Conservation (phyloP, 352 stramenopile genomes). For the Globisporangium ultimum region DNA sequence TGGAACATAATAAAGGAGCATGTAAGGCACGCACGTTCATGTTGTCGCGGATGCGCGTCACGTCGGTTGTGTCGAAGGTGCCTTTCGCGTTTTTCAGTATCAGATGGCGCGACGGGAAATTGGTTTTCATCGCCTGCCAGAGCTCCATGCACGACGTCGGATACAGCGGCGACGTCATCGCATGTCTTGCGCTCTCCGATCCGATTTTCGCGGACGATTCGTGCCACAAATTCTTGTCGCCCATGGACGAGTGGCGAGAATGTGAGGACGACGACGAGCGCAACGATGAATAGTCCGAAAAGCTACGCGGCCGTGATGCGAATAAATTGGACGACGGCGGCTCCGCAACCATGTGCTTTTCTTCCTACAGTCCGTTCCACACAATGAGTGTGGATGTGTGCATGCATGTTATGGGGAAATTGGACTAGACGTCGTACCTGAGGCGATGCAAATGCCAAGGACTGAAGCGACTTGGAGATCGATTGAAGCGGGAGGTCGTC, state of each 20-base stretch:
- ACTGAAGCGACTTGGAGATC: conserved; percentile 42
- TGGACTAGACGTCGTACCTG: conserved; percentile 1
- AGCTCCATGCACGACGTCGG: conserved; percentile 30
- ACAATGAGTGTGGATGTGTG: not conserved
- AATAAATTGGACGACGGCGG: conserved; percentile 11
- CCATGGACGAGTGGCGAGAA: no score
- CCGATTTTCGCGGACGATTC: no score
- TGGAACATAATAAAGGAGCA: not conserved
- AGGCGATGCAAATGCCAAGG: conserved; percentile 31
- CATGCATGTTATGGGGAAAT: no score
- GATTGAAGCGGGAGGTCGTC: conserved; percentile 33
- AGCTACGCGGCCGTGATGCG: conserved; percentile 42
- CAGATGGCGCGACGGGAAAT: conserved; percentile 62
- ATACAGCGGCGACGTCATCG: no score
- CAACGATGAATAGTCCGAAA: conserved; percentile 63
- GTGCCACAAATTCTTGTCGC: no score
- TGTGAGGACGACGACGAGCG: conserved; percentile 10
- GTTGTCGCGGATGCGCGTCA: conserved; percentile 43
- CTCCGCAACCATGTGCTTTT: not conserved
- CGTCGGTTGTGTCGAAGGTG: conserved; percentile 30
- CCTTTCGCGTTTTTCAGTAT: conserved; percentile 42
- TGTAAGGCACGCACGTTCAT: conserved; percentile 42
- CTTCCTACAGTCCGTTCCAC: not conserved
- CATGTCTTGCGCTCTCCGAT: no score
- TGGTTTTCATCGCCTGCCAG: conserved; percentile 51